Evolutionary conservation across 1,139 yeast genomes (phyloP).

Genomic region (Lodderomyces jiufengensis): DNA sequence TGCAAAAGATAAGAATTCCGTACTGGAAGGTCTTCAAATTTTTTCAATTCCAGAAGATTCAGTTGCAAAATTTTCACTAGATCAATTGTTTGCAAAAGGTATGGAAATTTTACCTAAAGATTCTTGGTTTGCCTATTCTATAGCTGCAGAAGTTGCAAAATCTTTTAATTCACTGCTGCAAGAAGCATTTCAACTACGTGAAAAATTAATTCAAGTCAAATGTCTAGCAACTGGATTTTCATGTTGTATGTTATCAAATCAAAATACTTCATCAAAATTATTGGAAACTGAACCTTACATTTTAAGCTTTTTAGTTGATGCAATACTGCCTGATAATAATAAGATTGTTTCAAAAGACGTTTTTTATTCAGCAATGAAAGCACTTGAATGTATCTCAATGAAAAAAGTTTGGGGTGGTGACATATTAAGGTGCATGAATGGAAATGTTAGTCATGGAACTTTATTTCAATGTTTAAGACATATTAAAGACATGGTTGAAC

Average conservation of each 20-base stretch:
- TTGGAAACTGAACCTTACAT: constrained; percentile 76
- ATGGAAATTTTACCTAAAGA: constrained; percentile 56
- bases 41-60: constrained; percentile 47
- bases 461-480: constrained; percentile 69
- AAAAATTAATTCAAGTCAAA: constrained; percentile 59
- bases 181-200: constrained; percentile 55
- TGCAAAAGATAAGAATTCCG: too few relatives aligned
- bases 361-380: constrained; percentile 58
- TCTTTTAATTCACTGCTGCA: constrained; percentile 66
- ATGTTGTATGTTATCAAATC: constrained; percentile 47
- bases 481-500: constrained; percentile 47
- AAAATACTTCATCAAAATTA: constrained; percentile 59
- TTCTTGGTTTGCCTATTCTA: constrained; percentile 60
- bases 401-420: constrained; percentile 75
- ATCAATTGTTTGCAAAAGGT: constrained; percentile 65
- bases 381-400: constrained; percentile 68
- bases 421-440: constrained; percentile 78
- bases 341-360: constrained; percentile 48
- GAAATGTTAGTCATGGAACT: constrained; percentile 83
- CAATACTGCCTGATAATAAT: constrained; percentile 57
- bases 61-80: constrained; percentile 48
- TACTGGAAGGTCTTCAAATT: constrained; percentile 49
- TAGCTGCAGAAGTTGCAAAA: constrained; percentile 64
- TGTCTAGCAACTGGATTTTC: constrained; percentile 61
- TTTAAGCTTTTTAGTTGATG: constrained; percentile 65